Base-by-base conservation (phyloP, 306 rosid species). In the Trifolium repens region DNA sequence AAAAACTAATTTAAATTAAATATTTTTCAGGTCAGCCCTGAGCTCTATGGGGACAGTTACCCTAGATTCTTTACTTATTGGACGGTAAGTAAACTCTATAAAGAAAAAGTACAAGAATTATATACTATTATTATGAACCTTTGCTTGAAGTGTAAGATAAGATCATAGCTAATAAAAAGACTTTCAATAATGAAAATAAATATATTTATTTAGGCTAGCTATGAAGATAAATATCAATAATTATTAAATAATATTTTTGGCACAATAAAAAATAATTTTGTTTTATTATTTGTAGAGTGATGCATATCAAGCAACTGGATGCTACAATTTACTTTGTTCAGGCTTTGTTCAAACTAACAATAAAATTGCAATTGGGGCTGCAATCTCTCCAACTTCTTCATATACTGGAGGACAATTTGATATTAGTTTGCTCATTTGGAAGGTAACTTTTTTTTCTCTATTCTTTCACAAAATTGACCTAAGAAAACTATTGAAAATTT, bases 231-330 rank as follows among this genome's bases (percentile, higher is more conserved):
- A 43, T 43, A 43, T 9, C 10, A 17, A 2, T 55, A 19, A 9
- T 55, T 9, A 2, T 22, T 6, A 55, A 39, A 39, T 0, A 7
- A 39, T 37, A 39, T 39, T 39, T 37, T 37, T 37, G 9, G 8
- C 42, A 7, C 2, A 39, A 39, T 7, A 39, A 7, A 39, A 5
- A 39, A 39, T 39, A 39, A 37, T 37, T 6, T 37, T 39, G 35
- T 13, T 44, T 52, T 52, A 14, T 42, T 81, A 4, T 85, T 44
- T 61, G 72, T 90, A 94, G 98, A 83, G 94, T 13, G 98, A 94
- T 78, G 98, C 98, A 26, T 94, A 94, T 81, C 98, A 91, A 91
- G 92, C 96, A 27, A 94, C 98, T 0, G 98, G 98, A 34, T 94
- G 98, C 77, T 94, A 94, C 79, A 94, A 94, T 79, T 83, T 94